These are phyloP conservation scores for Dipodascus geniculatus DNA, from an alignment of 805 yeast species.

Conservation along the genomic window DNA sequence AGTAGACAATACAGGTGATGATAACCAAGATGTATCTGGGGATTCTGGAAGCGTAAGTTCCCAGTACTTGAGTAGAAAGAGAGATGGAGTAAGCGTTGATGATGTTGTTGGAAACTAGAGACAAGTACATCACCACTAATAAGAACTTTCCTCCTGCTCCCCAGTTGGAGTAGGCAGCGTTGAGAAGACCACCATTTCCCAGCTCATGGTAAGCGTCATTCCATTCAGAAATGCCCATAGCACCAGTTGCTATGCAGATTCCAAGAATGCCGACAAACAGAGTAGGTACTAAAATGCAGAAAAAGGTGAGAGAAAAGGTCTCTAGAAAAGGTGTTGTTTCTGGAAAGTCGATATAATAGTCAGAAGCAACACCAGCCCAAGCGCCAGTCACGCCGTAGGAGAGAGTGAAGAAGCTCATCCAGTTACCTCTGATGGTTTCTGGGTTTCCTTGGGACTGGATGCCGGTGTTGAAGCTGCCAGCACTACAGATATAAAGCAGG, in stretches of 20 bases:
- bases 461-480: slow-evolving; percentile 20
- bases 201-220: slow-evolving; percentile 37
- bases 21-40: slow-evolving; percentile 76
- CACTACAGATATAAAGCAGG: slow-evolving; percentile 47
- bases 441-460: slow-evolving; percentile 28
- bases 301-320: slow-evolving; percentile 49
- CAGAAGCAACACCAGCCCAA: slow-evolving; percentile 83
- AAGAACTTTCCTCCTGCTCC: slow-evolving; percentile 67
- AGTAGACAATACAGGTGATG: slow-evolving; percentile 46
- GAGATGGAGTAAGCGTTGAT: slow-evolving; percentile 76
- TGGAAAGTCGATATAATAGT: slow-evolving; percentile 73
- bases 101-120: slow-evolving; percentile 72
- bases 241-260: slow-evolving; percentile 54
- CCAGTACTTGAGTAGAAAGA: slow-evolving; percentile 53
- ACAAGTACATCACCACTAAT: slow-evolving; percentile 54
- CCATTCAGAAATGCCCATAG: slow-evolving; percentile 49
- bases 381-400: slow-evolving; percentile 73
- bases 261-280: slow-evolving; percentile 68
- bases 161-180: slow-evolving; percentile 59
- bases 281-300: slow-evolving; percentile 61
- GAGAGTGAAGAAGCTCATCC: slow-evolving; percentile 61
- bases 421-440: slow-evolving; percentile 47
- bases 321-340: slow-evolving; percentile 47
- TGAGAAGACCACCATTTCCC: slow-evolving; percentile 70
- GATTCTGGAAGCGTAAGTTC: slow-evolving; percentile 37